Percentiles rank a stretch among this genome's conserved stretches.
These are phyloP conservation scores for Fusarium fujikuroi DNA, from an alignment of 2,329 filamentous ascomycete genomes.

Conservation along the genomic window DNA sequence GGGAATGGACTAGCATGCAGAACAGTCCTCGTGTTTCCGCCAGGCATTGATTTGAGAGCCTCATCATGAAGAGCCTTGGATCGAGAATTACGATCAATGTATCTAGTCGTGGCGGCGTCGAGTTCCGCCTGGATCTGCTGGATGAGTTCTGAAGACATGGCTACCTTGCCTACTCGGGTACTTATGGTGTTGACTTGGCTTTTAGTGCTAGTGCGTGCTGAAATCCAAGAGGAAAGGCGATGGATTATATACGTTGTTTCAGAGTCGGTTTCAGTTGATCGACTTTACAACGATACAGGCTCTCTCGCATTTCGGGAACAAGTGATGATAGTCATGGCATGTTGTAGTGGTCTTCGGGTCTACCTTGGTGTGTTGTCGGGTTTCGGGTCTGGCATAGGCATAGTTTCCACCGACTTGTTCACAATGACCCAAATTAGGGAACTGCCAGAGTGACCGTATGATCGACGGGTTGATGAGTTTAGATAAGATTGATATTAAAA, in stretches of 20 bases:
- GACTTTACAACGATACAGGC: background rate
- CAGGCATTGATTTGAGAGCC: constrained; percentile 53
- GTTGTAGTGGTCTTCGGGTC: constrained; percentile 18
- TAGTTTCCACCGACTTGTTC: background rate
- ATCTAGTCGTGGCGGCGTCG: constrained; percentile 48
- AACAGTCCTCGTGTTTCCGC: constrained; percentile 59
- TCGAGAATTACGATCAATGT: constrained; percentile 49
- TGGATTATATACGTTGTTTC: background rate
- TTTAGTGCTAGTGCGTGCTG: background rate
- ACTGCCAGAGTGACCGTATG: background rate
- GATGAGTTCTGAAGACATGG: constrained; percentile 35
- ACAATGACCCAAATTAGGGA: background rate
- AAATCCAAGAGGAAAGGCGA: background rate
- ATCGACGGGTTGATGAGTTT: background rate
- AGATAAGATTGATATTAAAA: background rate
- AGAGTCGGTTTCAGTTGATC: background rate
- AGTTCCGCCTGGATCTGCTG: constrained; percentile 45
- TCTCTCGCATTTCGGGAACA: constrained; percentile 24
- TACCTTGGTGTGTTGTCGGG: constrained; percentile 13
- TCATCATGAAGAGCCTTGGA: constrained; percentile 53
- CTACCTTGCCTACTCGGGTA: background rate
- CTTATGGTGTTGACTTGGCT: background rate
- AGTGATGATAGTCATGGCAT: background rate
- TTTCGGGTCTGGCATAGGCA: constrained; percentile 30
- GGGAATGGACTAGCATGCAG: constrained; percentile 59